Base-by-base conservation (phyloP, 139 green algal genomes). In the Tetraselmis striata region DNA sequence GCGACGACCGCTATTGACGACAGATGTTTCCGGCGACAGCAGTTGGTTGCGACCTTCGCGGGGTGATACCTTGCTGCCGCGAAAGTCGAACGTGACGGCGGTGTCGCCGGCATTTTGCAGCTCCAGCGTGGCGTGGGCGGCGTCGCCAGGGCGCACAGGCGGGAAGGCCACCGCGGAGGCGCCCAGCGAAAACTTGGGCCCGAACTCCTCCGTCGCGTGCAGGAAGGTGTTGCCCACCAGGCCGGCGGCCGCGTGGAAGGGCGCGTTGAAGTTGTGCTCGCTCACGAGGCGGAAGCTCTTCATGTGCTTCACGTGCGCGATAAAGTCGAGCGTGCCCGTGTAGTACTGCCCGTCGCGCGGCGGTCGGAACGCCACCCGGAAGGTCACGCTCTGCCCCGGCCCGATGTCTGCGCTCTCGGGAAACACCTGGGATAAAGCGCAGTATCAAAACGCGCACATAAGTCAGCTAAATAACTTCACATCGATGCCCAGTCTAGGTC, bases 81-180 rank as follows among this genome's bases (percentile, higher is more conserved):
- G 80, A 59, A 93, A 89, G 23, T 82, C 82, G 84, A 90, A 94
- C 45, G 81, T 78, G 25, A 89, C 82, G 5, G 90, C 84, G 23
- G 90, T 94, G 89, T 95, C 92, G 0, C 92, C 90, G 76, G 88
- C 77, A 86, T 95, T 95, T 23, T 79, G 45, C 23, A 95, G 80
- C 79, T 84, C 82, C 58, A 93, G 75, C 25, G 91, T 94, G 80
- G 91, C 86, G 83, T 90, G 79, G 23, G 85, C 82, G 1, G 59
- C 23, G 59, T 90, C 81, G 2, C 87, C 85, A 0, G 82, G 78
- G 1, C 81, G 83, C 77, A 81, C 88, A 27, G 91, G 87, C 24
- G 91, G 87, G 87, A 94, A 94, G 76, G 78, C 58, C 2, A 95
- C 59, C 0, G 2, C 29, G 28, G 26, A 77, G 77, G 78, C 84